These are phyloP conservation scores for Cutaneotrichosporon sp. DNA, from an alignment of 1,284 basidiomycete genomes.

Conservation along the genomic window DNA sequence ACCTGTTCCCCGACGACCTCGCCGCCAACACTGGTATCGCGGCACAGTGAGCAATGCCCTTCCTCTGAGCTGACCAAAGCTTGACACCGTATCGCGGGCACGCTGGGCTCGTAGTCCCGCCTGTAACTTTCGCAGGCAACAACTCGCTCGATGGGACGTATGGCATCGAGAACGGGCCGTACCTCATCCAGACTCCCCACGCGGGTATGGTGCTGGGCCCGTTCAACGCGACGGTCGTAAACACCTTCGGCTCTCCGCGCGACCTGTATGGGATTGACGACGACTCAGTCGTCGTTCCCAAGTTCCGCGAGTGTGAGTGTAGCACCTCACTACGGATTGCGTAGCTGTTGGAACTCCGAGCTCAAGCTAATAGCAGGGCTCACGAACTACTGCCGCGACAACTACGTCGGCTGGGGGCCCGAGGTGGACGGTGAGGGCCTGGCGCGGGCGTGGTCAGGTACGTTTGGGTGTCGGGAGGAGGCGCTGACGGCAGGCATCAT, in stretches of 20 bases:
- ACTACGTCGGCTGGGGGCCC: conserved; percentile 29
- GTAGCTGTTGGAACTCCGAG: no score
- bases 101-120: conserved; percentile 33
- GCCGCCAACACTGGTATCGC: conserved; percentile 4
- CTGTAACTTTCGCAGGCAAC: conserved; percentile 24
- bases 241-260: conserved; percentile 4
- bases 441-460: conserved; percentile 29
- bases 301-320: conserved; percentile 12
- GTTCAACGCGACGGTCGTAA: conserved; percentile 10
- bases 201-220: conserved; percentile 32
- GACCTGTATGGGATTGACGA: conserved; percentile 21
- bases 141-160: conserved; percentile 25
- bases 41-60: not conserved
- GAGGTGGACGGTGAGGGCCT: conserved; percentile 33
- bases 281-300: conserved; percentile 20
- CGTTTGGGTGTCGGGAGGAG: not conserved
- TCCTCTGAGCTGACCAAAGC: conserved; percentile 11
- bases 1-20: conserved; percentile 31
- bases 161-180: conserved; percentile 30
- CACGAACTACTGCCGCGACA: conserved; percentile 21
- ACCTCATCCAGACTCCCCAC: conserved; percentile 33
- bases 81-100: conserved; percentile 32
- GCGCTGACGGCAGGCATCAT: conserved; percentile 29
- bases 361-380: conserved; percentile 15
- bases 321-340: not conserved